phyloP scores from a whole-genome alignment of 1,284 basidiomycete species.

The Ustilago curta region DNA sequence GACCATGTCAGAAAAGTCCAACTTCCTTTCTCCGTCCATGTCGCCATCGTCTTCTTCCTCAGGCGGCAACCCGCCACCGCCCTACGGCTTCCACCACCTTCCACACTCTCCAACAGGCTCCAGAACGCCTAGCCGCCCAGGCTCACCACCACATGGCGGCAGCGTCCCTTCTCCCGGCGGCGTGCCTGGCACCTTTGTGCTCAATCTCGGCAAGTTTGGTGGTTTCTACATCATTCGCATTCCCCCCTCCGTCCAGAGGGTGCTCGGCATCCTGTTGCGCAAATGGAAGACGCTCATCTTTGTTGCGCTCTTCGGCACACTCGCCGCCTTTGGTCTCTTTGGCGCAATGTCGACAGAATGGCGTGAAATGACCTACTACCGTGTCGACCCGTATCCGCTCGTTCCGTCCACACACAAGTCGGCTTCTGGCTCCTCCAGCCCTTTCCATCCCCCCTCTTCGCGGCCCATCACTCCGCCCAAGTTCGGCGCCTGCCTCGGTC shows the following conservation, averaged over 20 bases:
- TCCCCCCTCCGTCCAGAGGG: constrained; percentile 48
- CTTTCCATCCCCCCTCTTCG: constrained; percentile 44
- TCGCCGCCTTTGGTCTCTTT: constrained; percentile 61
- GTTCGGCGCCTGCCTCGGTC: constrained; percentile 61
- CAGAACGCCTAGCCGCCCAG: constrained; percentile 52
- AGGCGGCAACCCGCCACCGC: constrained; percentile 59
- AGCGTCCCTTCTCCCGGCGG: constrained; percentile 52
- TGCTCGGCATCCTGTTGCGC: constrained; percentile 51
- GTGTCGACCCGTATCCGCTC: constrained; percentile 65
- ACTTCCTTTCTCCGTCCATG: constrained; percentile 55
- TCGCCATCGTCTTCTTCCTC: constrained; percentile 59
- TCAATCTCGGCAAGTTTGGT: constrained; percentile 61
- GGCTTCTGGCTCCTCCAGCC: constrained; percentile 23
- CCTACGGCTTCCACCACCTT: constrained; percentile 62
- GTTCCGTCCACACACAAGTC: constrained; percentile 45
- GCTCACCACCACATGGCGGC: constrained; percentile 61
- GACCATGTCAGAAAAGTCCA: constrained; percentile 55
- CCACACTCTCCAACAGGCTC: constrained; percentile 59
- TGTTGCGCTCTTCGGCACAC: constrained; percentile 54
- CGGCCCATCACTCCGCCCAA: constrained; percentile 59
- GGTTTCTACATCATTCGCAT: constrained; percentile 62
- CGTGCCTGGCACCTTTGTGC: constrained; percentile 56
- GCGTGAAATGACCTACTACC: constrained; percentile 68
- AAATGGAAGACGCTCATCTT: constrained; percentile 67
- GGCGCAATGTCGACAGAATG: constrained; percentile 68